phyloP scores from a whole-genome alignment of 768 basidiomycete genomes.

The Termitomyces sp. region DNA sequence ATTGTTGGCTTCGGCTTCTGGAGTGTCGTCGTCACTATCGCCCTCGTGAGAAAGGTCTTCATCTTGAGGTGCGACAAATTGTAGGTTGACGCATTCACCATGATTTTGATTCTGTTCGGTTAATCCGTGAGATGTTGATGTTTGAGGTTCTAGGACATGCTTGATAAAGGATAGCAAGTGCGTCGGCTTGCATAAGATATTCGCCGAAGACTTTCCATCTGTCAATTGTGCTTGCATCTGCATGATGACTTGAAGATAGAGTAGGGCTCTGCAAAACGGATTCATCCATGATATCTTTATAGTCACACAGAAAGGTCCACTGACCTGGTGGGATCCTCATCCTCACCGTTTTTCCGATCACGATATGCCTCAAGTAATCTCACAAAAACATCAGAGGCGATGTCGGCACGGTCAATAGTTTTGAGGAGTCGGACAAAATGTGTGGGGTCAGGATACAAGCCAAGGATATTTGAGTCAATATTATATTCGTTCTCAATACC shows the following conservation, averaged over 20 bases:
- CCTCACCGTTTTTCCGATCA: constrained; percentile 28
- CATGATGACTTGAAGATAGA: constrained; percentile 76
- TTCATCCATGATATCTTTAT: constrained; percentile 2
- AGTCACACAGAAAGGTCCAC: constrained; percentile 3
- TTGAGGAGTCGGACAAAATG: constrained; percentile 66
- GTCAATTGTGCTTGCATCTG: constrained; percentile 74
- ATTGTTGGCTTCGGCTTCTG: constrained; percentile 31
- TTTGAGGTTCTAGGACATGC: constrained; percentile 56
- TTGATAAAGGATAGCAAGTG: constrained; percentile 82
- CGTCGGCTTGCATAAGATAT: constrained; percentile 56
- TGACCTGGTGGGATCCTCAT: constrained; percentile 50
- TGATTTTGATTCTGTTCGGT: constrained; percentile 6
- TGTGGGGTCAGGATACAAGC: constrained; percentile 70
- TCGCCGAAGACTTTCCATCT: constrained; percentile 44
- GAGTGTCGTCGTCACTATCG: constrained; percentile 52
- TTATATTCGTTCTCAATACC: constrained; percentile 38
- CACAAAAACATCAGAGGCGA: constrained; percentile 72
- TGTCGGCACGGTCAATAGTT: constrained; percentile 58
- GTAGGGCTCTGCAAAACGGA: constrained; percentile 43
- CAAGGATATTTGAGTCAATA: constrained; percentile 52
- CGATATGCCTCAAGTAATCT: constrained; percentile 68
- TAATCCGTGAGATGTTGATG: constrained; percentile 21
- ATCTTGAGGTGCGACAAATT: constrained; percentile 29
- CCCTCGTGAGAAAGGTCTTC: constrained; percentile 39
- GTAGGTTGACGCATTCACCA: constrained; percentile 18